Base-by-base conservation (phyloP, 2,329 filamentous ascomycete genomes). In the Colletotrichum filicis region DNA sequence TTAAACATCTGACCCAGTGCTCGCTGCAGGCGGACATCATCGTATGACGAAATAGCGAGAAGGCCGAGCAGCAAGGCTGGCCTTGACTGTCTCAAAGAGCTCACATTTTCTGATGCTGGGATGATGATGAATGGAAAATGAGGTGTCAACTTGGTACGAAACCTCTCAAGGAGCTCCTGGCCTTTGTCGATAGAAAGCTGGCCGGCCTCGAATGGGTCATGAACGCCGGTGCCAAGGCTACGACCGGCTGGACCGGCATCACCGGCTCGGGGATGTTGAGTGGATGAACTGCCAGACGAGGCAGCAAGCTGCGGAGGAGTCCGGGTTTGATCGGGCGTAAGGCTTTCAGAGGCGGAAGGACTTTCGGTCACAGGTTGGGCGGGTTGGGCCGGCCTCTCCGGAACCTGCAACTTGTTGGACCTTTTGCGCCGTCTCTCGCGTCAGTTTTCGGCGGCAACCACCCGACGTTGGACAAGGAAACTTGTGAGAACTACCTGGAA, bases 91-190 rank as follows among this genome's bases (percentile, higher is more conserved):
- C 62, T 69, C 12, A 81, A 53, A 7, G 74, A 73, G 24, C 76
- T 71, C 8, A 80, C 67, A 1, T 75, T 71, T 0, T 75, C 26
- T 0, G 65, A 66, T 0, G 74, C 71, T 4, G 76, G 66, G 14
- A 81, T 64, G 14, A 79, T 66, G 42, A 82, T 75, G 60, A 82
- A 81, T 0, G 80, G 79, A 22, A 81, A 81, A 24, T 79, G 76
- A 28, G 76, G 73, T 28, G 75, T 74, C 75, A 81, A 76, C 64
- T 76, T 79, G 5, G 46, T 64, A 22, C 68, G 73, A 32, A 79
- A 80, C 8, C 46, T 26, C 11, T 80, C 73, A 0, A 81, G 62
- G 12, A 80, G 74, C 3, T 78, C 75, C 24, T 80, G 78, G 0
- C 79, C 79, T 7, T 64, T 70, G 5, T 78, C 79, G 3, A 72